A percentile compares a stretch with the other conserved stretches of the same genome.
These are phyloP conservation scores for Cytospora schulzeri DNA, from an alignment of 2,329 filamentous ascomycete species.

Conservation along the genomic window DNA sequence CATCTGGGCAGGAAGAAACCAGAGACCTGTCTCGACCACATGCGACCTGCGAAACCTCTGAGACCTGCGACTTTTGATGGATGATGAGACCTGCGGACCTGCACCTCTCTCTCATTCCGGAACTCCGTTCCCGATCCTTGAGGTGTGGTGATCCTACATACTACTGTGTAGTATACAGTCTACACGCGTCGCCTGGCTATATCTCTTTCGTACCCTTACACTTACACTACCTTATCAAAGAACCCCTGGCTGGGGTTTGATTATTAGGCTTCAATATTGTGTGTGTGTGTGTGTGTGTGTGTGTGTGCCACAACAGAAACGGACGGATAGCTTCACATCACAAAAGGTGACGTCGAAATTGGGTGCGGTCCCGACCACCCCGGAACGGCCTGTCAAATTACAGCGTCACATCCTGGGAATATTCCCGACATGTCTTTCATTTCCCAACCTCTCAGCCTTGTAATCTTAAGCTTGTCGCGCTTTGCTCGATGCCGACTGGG, in stretches of 20 bases:
- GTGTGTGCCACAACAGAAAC: conserved; percentile 9
- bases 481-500: conserved; percentile 12
- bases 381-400: conserved; percentile 18
- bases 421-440: conserved; percentile 11
- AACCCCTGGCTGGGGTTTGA: neutral
- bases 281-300: neutral
- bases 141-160: neutral
- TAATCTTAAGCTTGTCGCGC: conserved; percentile 2
- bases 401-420: conserved; percentile 23
- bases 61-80: neutral
- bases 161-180: no score
- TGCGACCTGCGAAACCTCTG: neutral
- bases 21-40: neutral
- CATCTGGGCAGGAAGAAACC: neutral
- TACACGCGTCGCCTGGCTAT: neutral
- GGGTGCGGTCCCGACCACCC: neutral
- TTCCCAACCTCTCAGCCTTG: conserved; percentile 25
- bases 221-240: neutral
- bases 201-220: neutral
- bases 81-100: neutral
- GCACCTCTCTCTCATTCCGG: neutral
- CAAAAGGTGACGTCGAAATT: conserved; percentile 8
- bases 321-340: neutral
- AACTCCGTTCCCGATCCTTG: no score
- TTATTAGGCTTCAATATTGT: neutral